Conservation (phyloP, 2,329 filamentous ascomycete species). For the Zarea fungicola region DNA sequence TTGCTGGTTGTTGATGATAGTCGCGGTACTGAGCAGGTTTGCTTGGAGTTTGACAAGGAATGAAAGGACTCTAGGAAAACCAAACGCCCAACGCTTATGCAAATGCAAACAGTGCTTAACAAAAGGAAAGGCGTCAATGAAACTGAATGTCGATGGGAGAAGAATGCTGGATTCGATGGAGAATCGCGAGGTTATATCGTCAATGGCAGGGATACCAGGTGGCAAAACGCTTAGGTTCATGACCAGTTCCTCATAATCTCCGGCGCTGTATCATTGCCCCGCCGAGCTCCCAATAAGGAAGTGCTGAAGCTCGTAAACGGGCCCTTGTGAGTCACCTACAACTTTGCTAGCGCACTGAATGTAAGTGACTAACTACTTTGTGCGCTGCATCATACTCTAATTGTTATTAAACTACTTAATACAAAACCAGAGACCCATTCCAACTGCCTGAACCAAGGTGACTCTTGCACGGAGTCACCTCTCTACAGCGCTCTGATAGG, state of each 20-base stretch:
- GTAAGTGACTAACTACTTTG: not conserved
- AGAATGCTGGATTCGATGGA: not conserved
- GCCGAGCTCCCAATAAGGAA: conserved; percentile 1
- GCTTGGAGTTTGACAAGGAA: conserved; percentile 4
- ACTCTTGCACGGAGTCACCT: not conserved
- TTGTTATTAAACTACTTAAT: not conserved
- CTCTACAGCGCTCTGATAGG: not conserved
- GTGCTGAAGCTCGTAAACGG: not conserved
- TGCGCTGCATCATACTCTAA: rapidly evolving
- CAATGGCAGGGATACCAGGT: not conserved
- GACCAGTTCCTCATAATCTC: not conserved
- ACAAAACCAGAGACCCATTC: not conserved
- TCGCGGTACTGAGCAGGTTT: not conserved
- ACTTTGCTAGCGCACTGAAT: no score
- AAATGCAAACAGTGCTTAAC: conserved; percentile 3
- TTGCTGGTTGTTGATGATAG: conserved; percentile 6
- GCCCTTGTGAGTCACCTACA: not conserved
- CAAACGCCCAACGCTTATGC: conserved; percentile 5
- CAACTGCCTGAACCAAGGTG: not conserved
- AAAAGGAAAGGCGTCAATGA: not conserved
- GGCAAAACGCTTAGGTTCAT: conserved; percentile 5
- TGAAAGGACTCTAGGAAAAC: conserved; percentile 2
- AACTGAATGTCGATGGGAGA: not conserved
- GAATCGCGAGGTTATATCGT: not conserved
- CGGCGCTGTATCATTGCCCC: conserved; percentile 1